Evolutionary conservation across 1,284 basidiomycete species (phyloP).

Genomic region (Phenoliferia sp.): DNA sequence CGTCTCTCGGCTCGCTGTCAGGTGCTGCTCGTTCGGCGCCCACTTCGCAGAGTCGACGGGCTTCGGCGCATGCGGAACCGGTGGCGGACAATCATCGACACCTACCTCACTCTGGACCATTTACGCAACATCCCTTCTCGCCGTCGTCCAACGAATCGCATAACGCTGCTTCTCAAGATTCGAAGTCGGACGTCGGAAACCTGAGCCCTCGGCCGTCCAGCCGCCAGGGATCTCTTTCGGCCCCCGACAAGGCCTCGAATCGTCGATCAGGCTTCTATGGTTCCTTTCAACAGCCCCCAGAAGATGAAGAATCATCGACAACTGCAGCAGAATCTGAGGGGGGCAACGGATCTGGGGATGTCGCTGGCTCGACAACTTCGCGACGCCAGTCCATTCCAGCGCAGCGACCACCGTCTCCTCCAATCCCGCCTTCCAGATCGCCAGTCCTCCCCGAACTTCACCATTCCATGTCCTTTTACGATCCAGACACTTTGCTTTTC

Average conservation of each 20-base stretch:
- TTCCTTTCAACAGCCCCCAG: conserved; percentile 7
- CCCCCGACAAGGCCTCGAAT: conserved; percentile 17
- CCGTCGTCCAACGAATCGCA: too few relatives aligned
- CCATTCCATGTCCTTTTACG: conserved; percentile 57
- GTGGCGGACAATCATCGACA: background rate
- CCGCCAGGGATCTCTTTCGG: conserved; percentile 10
- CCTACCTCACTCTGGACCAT: background rate
- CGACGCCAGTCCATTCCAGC: background rate
- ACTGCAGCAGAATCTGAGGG: too few relatives aligned
- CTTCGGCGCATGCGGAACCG: background rate
- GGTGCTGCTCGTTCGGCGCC: background rate
- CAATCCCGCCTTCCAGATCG: background rate
- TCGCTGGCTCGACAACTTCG: too few relatives aligned
- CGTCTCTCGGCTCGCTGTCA: background rate
- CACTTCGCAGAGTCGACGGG: background rate
- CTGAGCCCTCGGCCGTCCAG: background rate
- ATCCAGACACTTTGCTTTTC: conserved; percentile 62
- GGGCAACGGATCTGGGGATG: too few relatives aligned
- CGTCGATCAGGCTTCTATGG: conserved; percentile 39
- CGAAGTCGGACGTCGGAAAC: background rate
- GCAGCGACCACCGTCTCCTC: background rate
- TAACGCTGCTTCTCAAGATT: too few relatives aligned
- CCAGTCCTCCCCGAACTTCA: conserved; percentile 20
- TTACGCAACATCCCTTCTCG: too few relatives aligned
- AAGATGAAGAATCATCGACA: conserved; percentile 6